These are phyloP conservation scores for Cubamyces sp. DNA, from an alignment of 768 basidiomycete species.

Conservation along the genomic window DNA sequence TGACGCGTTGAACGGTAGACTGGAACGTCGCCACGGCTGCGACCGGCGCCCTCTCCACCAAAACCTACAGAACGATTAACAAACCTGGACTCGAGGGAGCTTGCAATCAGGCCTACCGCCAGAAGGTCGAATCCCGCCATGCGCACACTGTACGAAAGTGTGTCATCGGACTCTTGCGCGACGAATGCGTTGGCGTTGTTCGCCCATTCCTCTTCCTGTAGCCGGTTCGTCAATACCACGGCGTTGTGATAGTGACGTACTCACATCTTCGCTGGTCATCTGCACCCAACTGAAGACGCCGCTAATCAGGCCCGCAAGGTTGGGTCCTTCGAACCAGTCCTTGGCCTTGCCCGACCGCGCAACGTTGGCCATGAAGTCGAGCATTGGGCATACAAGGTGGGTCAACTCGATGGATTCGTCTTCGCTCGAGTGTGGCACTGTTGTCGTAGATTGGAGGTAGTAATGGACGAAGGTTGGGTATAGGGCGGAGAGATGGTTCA, in stretches of 20 bases:
- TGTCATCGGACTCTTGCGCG: conserved; percentile 93
- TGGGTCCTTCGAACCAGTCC: conserved; percentile 61
- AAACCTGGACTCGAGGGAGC: background rate
- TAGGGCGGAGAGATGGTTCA: conserved; percentile 61
- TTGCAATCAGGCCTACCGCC: conserved; percentile 48
- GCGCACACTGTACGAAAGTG: conserved; percentile 78
- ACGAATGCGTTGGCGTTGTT: conserved; percentile 91
- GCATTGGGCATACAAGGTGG: conserved; percentile 74
- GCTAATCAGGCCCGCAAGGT: conserved; percentile 54
- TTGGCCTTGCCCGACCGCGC: conserved; percentile 66
- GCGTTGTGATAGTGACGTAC: conserved; percentile 29
- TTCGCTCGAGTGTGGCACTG: conserved; percentile 68
- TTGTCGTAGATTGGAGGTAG: conserved; percentile 60
- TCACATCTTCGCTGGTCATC: conserved; percentile 89
- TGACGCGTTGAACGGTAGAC: conserved; percentile 53
- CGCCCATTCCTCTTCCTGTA: conserved; percentile 89
- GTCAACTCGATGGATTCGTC: conserved; percentile 77
- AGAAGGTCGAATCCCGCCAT: conserved; percentile 86
- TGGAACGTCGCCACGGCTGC: conserved; percentile 60
- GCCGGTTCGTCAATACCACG: background rate
- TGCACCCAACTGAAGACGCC: conserved; percentile 73
- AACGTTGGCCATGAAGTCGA: conserved; percentile 78
- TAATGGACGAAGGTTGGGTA: conserved; percentile 63
- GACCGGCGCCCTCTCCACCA: conserved; percentile 59
- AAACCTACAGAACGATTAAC: conserved; percentile 7